Conservation (phyloP, 345 rosid species). For the Balakata baccata region DNA sequence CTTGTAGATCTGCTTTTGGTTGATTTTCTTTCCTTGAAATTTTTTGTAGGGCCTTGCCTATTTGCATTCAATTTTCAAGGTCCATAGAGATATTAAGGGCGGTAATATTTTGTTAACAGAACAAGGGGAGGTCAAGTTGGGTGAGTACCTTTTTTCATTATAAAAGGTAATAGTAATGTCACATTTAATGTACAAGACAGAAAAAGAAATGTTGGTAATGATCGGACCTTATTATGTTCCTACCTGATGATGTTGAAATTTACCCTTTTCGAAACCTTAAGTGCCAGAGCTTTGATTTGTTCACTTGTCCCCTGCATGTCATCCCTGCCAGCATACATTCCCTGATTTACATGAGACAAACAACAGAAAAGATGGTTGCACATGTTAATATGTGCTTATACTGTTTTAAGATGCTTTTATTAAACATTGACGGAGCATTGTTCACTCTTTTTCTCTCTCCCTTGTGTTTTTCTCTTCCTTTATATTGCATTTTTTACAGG, state of each 20-base stretch:
- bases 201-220: background rate
- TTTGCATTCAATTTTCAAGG: slow-evolving; percentile 95
- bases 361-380: background rate
- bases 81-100: slow-evolving; percentile 97
- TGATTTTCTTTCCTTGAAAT: background rate
- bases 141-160: slow-evolving; percentile 48
- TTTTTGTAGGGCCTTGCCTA: slow-evolving; percentile 84
- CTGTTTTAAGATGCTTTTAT: background rate
- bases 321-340: background rate
- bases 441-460: background rate
- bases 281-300: background rate
- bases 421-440: background rate
- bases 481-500: slow-evolving; percentile 1
- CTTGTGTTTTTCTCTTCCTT: background rate
- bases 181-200: background rate
- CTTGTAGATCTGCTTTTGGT: slow-evolving; percentile 16
- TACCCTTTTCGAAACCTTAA: background rate
- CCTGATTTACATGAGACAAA: slow-evolving; percentile 5
- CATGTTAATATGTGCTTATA: background rate
- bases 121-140: slow-evolving; percentile 98
- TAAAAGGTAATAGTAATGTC: background rate
- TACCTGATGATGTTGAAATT: background rate
- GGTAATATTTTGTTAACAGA: slow-evolving; percentile 97
- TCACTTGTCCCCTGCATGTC: background rate
- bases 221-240: background rate